Conservation (phyloP, 2,329 filamentous ascomycete genomes). For the Fonsecaea nubica region DNA sequence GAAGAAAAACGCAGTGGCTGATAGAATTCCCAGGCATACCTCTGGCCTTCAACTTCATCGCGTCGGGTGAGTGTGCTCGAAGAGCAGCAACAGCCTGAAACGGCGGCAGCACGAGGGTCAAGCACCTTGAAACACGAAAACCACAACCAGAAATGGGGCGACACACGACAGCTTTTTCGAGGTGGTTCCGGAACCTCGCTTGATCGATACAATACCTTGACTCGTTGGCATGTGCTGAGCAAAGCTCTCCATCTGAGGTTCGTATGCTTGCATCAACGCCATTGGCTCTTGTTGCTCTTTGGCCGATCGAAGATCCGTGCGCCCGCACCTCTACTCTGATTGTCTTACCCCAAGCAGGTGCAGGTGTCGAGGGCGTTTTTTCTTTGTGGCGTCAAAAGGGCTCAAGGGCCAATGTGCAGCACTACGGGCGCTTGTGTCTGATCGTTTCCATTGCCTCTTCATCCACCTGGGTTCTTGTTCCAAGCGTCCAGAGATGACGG, state of each 20-base stretch:
- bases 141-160: slow-evolving; percentile 9
- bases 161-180: not conserved
- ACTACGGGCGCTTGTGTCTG: slow-evolving; percentile 81
- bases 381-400: slow-evolving; percentile 6
- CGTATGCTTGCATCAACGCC: slow-evolving; percentile 41
- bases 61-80: slow-evolving; percentile 76
- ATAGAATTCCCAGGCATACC: slow-evolving; percentile 67
- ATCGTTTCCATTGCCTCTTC: slow-evolving; percentile 34
- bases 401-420: slow-evolving; percentile 60
- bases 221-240: slow-evolving; percentile 6
- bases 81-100: slow-evolving; percentile 54
- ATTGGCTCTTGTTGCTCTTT: slow-evolving; percentile 30
- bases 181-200: slow-evolving; percentile 34
- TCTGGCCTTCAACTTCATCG: slow-evolving; percentile 86
- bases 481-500: slow-evolving; percentile 42
- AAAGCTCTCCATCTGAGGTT: slow-evolving; percentile 39
- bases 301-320: slow-evolving; percentile 13
- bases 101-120: slow-evolving; percentile 60
- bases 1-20: slow-evolving; percentile 3
- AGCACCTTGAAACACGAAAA: not conserved
- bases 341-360: not conserved
- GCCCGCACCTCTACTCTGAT: slow-evolving; percentile 24
- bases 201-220: slow-evolving; percentile 43
- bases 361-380: not conserved
- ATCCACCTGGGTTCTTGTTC: slow-evolving; percentile 59